Base-by-base conservation (phyloP, 257 asterid genomes). In the Capsicum pubescens region DNA sequence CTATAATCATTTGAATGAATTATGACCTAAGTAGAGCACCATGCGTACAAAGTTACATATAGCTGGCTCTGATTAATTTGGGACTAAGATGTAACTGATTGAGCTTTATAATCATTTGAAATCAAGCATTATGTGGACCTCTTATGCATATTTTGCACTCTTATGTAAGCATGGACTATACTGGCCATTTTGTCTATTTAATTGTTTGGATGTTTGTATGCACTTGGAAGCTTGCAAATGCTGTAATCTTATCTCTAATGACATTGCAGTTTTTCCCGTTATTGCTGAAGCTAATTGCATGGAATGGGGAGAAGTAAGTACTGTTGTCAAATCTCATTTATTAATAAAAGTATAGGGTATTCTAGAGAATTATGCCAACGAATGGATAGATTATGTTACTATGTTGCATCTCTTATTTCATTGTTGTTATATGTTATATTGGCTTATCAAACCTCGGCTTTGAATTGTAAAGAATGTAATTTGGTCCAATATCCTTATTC, bases 251-350 rank as follows among this genome's bases (percentile, higher is more conserved):
- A 89, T 86, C 80, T 91, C 66, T 86, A 80, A 82, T 72, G 54
- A 81, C 83, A 85, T 59, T 89, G 95, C 97, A 96, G 98, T 94
- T 91, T 90, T 96, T 96, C 90, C 99, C 98, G 1, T 89, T 96
- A 83, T 67, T 94, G 89, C 93, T 96, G 88, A 96, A 96, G 92
- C 88, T 96, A 89, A 90, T 96, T 87, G 98, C 99, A 70, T 96
- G 98, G 98, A 96, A 93, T 83, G 99, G 97, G 72, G 98, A 92
- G 93, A 92, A 92, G 98, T 94, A 89, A 91, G 97, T 83, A 63
- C 84, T 57, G 8, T 8, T 52, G 46, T 76, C 60, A 52, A 32
- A 66, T 21, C 26, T 76, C 81, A 76, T 13, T 12, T 52, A 21
- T 52, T 52, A 52, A 52, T 26, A 26, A 26, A 76, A 26, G 42